These are phyloP conservation scores for Penicillium coprophilum DNA, from an alignment of 495 filamentous ascomycete species.

Conservation along the genomic window DNA sequence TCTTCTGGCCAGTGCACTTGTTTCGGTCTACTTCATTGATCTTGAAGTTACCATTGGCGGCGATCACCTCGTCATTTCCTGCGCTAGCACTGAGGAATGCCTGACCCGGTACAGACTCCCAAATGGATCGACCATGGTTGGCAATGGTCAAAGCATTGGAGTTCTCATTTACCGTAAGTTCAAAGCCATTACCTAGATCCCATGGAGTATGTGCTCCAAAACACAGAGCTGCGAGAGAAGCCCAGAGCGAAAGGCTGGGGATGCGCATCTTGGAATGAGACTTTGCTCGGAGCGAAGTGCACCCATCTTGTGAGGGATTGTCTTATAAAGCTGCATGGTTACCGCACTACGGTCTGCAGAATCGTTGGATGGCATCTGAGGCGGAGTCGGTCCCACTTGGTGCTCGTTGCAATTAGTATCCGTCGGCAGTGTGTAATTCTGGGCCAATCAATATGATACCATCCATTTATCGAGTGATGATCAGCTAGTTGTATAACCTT, in stretches of 20 bases:
- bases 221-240: conserved; percentile 16
- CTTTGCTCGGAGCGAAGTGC: not conserved
- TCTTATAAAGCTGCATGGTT: not conserved
- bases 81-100: conserved; percentile 25
- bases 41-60: conserved; percentile 27
- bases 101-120: conserved; percentile 21
- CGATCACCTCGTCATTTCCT: conserved; percentile 20
- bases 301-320: not conserved
- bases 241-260: conserved; percentile 17
- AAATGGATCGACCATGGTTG: conserved; percentile 15
- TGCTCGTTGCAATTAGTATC: not conserved
- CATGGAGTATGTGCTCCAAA: conserved; percentile 15
- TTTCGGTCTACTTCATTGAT: conserved; percentile 23
- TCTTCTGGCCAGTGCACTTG: conserved; percentile 24
- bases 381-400: conserved; percentile 3
- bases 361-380: not conserved
- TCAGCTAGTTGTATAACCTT: conserved; percentile 10
- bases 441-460: not conserved
- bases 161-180: conserved; percentile 13
- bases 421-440: not conserved
- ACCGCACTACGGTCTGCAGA: not conserved
- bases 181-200: conserved; percentile 23
- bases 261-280: conserved; percentile 19
- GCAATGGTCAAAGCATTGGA: conserved; percentile 17
- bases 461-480: conserved; percentile 14